Conservation (phyloP, 2,329 filamentous ascomycete species). For the Colletotrichum neosansevieriae region DNA sequence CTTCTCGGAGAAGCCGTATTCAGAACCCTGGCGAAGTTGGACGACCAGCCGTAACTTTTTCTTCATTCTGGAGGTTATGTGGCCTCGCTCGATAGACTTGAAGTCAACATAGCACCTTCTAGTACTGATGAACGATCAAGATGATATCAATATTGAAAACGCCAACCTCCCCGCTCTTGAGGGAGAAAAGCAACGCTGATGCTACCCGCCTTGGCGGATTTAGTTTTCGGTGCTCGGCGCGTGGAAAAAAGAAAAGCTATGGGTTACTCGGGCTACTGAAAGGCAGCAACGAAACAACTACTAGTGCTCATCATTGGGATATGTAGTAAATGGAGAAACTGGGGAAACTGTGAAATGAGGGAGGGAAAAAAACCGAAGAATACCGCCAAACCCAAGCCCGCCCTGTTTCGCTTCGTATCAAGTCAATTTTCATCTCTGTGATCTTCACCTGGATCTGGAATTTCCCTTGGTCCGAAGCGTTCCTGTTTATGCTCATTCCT, state of each 20-base stretch:
- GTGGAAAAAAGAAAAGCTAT: conserved; percentile 3
- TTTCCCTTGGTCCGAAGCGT: not conserved
- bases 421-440: not conserved
- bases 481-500: not conserved
- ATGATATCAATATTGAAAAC: conserved; percentile 28
- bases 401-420: not conserved
- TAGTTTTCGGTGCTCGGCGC: conserved; percentile 17
- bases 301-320: not conserved
- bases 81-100: no score
- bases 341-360: not conserved
- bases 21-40: not conserved
- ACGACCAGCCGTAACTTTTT: no score
- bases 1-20: not conserved
- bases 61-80: no score
- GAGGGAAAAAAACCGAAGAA: not conserved
- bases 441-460: no score
- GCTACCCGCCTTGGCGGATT: conserved; percentile 27
- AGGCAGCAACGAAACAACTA: not conserved
- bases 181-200: conserved; percentile 38
- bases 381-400: not conserved
- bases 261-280: not conserved
- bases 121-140: no score
- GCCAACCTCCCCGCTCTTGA: conserved; percentile 17
- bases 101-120: no score
- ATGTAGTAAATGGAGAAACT: not conserved